Conservation (phyloP, 2,329 filamentous ascomycete genomes). For the Ceratocystis huliohia region DNA sequence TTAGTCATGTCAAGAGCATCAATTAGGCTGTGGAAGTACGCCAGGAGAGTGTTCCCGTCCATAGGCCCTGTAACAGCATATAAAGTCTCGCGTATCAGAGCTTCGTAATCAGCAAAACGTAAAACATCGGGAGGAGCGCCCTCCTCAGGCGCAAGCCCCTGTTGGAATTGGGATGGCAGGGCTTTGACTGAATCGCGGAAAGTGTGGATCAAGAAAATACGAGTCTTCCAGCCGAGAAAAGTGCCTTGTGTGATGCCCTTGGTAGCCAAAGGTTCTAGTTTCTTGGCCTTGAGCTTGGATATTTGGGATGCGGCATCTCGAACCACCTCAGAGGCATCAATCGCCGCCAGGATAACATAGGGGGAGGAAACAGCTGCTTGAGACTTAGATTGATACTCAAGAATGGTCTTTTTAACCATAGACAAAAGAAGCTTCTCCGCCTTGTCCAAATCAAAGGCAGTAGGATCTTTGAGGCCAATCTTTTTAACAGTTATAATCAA, state of each 20-base stretch:
- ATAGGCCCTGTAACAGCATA: constrained; percentile 27
- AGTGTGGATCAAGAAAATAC: constrained; percentile 31
- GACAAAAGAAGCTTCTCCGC: constrained; percentile 18
- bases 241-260: constrained; percentile 29
- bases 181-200: constrained; percentile 15
- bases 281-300: constrained; percentile 25
- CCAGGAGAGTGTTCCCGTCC: constrained; percentile 27
- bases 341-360: constrained; percentile 21
- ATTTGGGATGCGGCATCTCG: constrained; percentile 13
- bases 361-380: constrained; percentile 9
- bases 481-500: constrained; percentile 27
- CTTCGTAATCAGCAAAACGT: constrained; percentile 22
- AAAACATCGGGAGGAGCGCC: constrained; percentile 11
- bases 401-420: constrained; percentile 16
- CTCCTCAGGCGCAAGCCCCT: not conserved
- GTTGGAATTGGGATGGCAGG: not conserved
- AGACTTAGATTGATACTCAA: constrained; percentile 18
- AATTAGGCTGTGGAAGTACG: constrained; percentile 32
- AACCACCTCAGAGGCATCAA: constrained; percentile 18
- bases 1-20: constrained; percentile 26
- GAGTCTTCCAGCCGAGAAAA: constrained; percentile 35
- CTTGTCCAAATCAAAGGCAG: constrained; percentile 24
- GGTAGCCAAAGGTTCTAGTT: constrained; percentile 29
- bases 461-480: constrained; percentile 23
- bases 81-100: constrained; percentile 28